phyloP scores from a whole-genome alignment of 768 basidiomycete genomes.

The Austroboletus eburneus region DNA sequence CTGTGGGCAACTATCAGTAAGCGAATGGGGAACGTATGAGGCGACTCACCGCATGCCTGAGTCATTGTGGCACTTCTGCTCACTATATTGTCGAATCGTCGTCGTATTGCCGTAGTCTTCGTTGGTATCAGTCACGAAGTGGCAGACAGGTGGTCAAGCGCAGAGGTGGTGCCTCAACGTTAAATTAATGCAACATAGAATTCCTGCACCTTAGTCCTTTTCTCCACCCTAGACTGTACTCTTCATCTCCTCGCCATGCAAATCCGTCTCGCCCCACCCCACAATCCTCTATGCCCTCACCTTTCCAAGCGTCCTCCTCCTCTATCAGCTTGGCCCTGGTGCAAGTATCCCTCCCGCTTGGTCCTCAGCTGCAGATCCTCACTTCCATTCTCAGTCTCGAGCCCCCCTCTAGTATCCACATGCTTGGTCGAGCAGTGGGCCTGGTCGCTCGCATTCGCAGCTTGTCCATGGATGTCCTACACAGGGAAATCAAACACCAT shows the following conservation, averaged over 20 bases:
- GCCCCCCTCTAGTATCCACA: conserved; percentile 50
- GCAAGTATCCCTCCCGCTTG: conserved; percentile 46
- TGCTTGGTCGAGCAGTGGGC: conserved; percentile 57
- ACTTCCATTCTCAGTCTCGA: conserved; percentile 45
- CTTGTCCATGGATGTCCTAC: conserved; percentile 57
- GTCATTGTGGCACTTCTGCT: too few relatives aligned
- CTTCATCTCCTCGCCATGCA: conserved; percentile 44
- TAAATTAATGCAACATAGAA: too few relatives aligned
- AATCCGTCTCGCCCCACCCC: conserved; percentile 50
- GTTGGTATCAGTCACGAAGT: too few relatives aligned
- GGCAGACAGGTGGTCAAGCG: too few relatives aligned
- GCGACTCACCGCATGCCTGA: too few relatives aligned
- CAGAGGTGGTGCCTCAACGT: too few relatives aligned
- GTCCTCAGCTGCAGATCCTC: conserved; percentile 49
- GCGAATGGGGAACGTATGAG: too few relatives aligned
- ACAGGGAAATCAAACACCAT: conserved; percentile 46
- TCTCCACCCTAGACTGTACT: too few relatives aligned
- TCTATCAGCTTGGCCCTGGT: conserved; percentile 30
- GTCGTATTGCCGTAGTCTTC: too few relatives aligned
- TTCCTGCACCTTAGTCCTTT: too few relatives aligned
- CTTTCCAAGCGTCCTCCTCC: conserved; percentile 42
- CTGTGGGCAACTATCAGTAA: too few relatives aligned
- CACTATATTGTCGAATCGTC: too few relatives aligned
- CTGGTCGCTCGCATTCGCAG: conserved; percentile 52
- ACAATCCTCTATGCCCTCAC: conserved; percentile 56